Conservation (phyloP, 192 early-diverging fungal genomes). For the Obelidium mucronatum region DNA sequence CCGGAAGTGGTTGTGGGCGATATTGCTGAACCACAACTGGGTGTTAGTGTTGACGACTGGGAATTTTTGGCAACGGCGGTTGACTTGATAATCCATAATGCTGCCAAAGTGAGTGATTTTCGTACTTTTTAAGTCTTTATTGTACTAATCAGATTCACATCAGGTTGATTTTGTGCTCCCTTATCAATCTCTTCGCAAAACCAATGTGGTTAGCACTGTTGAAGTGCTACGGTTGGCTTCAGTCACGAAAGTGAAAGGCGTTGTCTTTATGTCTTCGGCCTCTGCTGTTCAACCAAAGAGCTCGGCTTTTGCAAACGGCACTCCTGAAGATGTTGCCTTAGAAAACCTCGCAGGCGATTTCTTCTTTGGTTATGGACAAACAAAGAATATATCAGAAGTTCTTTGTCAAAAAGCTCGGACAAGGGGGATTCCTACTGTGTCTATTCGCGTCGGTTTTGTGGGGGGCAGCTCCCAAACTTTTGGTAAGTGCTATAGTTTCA, state of each 20-base stretch:
- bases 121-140: neutral
- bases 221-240: conserved; percentile 78
- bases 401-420: neutral
- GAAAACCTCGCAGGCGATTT: neutral
- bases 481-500: neutral
- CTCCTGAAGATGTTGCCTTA: neutral
- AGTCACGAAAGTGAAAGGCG: conserved; percentile 72
- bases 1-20: conserved; percentile 86
- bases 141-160: neutral
- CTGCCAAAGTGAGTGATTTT: conserved; percentile 66
- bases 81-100: conserved; percentile 95
- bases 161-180: conserved; percentile 98
- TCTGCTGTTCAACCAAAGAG: conserved; percentile 86
- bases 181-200: conserved; percentile 85
- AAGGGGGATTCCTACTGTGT: neutral
- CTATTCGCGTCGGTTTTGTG: neutral
- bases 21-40: conserved; percentile 73
- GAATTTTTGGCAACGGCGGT: conserved; percentile 58
- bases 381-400: conserved; percentile 2
- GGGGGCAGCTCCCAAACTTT: neutral
- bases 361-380: neutral
- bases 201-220: conserved; percentile 92
- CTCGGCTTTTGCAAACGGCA: neutral
- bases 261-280: conserved; percentile 95
- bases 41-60: conserved; percentile 79